Base-by-base conservation (phyloP, 441 rosid species). In the Croton laevigatus region DNA sequence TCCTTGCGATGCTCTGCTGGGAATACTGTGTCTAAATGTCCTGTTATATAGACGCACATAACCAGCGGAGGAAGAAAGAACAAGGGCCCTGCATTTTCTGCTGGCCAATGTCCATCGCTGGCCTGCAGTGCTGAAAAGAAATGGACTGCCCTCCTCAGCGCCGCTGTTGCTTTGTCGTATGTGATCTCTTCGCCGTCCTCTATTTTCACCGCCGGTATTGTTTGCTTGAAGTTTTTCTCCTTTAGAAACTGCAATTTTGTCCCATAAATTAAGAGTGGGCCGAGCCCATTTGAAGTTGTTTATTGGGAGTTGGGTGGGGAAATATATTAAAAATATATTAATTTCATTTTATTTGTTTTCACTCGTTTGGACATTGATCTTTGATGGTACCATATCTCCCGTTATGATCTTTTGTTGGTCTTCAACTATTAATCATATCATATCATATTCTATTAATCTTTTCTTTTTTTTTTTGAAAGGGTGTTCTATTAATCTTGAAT, bases 91-190 rank as follows among this genome's bases (percentile, higher is more conserved):
- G 96, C 72, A 59, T 80, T 84, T 60, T 88, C 93, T 4, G 91
- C 90, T 2, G 96, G 91, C 91, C 96, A 90, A 20, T 87, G 96
- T 10, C 93, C 93, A 40, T 90, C 88, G 8, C 71, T 77, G 2
- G 93, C 81, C 58, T 90, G 93, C 59, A 88, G 70, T 0, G 93
- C 87, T 1, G 89, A 74, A 58, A 85, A 77, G 76, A 85, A 83
- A 6, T 66, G 81, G 16, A 81, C 76, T 12, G 86, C 82, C 71
- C 89, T 85, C 62, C 68, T 80, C 53, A 89, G 40, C 16, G 86
- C 61, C 0, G 76, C 16, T 1, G 82, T 72, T 0, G 90, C 87
- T n/a, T 60, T 78, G 38, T 83, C 87, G 4, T 75, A 68, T 34
- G 81, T 83, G 37, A 85, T 81, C 38, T 79, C 81, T 60, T 84